phyloP scores from a whole-genome alignment of 176 grass and related monocot species.

The Ampelocalamus luodianensis region DNA sequence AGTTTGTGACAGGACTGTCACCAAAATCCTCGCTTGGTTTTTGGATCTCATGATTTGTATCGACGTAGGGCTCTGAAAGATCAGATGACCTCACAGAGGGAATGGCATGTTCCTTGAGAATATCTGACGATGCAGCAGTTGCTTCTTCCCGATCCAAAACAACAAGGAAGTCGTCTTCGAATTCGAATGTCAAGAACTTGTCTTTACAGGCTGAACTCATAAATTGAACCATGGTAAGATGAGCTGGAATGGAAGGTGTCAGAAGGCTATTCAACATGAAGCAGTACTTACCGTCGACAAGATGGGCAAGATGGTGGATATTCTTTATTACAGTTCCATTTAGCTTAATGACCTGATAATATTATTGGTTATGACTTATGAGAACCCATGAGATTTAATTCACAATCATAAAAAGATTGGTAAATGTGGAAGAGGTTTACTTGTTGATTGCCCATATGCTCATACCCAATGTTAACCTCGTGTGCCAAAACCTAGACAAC shows the following conservation, averaged over 20 bases:
- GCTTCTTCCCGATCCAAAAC: constrained; percentile 82
- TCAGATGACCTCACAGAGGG: constrained; percentile 74
- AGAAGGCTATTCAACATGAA: background rate
- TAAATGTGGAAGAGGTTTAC: constrained; percentile 52
- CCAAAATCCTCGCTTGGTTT: constrained; percentile 67
- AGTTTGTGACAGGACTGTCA: constrained; percentile 81
- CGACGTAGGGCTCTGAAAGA: constrained; percentile 66
- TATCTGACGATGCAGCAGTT: constrained; percentile 53
- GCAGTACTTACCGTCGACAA: constrained; percentile 82
- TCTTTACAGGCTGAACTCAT: constrained; percentile 71
- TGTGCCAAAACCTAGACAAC: constrained; percentile 70
- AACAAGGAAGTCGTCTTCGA: constrained; percentile 91
- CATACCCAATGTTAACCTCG: constrained; percentile 89
- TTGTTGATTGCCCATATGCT: constrained; percentile 93
- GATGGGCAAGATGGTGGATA: constrained; percentile 90
- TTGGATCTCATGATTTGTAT: constrained; percentile 49
- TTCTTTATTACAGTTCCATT: constrained; percentile 90
- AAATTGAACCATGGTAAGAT: constrained; percentile 14
- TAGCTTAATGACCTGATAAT: constrained; percentile 73
- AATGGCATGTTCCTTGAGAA: constrained; percentile 91
- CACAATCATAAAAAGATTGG: constrained; percentile 34
- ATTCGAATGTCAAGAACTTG: constrained; percentile 94
- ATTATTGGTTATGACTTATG: constrained; percentile 43
- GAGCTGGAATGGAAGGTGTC: background rate
- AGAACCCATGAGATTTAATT: constrained; percentile 19